Evolutionary conservation across 1,284 basidiomycete species (phyloP).

Genomic region (Tilletiopsis washingtonensis): DNA sequence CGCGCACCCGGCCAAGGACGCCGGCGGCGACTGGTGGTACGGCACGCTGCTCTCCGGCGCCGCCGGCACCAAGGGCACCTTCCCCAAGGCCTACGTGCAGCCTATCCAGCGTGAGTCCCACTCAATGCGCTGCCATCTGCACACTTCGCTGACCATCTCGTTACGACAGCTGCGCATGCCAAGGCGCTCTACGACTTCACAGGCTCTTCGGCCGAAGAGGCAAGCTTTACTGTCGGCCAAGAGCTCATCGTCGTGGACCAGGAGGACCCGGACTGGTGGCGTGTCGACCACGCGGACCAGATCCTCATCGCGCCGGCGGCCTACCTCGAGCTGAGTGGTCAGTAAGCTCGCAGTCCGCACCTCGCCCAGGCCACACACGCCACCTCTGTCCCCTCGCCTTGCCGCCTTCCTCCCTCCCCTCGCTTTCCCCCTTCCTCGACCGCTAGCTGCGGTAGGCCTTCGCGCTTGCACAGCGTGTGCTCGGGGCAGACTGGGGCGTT

Average conservation of each 20-base stretch:
- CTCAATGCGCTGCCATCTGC: neutral
- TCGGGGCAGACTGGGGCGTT: too few species aligned
- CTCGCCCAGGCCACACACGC: conserved; percentile 9
- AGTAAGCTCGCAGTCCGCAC: conserved; percentile 15
- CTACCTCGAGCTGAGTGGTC: conserved; percentile 35
- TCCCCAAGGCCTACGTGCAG: conserved; percentile 71
- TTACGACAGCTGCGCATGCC: conserved; percentile 19
- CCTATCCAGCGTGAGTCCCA: conserved; percentile 20
- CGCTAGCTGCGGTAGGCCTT: too few species aligned
- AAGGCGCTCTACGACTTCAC: conserved; percentile 43
- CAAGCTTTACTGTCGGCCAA: conserved; percentile 33
- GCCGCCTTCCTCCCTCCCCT: neutral
- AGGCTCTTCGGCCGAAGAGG: conserved; percentile 37
- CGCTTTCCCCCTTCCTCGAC: conserved; percentile 7
- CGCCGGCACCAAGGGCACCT: conserved; percentile 66
- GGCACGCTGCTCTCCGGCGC: conserved; percentile 61
- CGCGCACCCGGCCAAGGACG: conserved; percentile 78
- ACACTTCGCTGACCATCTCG: neutral
- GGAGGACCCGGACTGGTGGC: conserved; percentile 44
- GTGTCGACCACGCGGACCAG: conserved; percentile 26
- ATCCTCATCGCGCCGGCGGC: conserved; percentile 42
- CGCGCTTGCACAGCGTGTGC: too few species aligned
- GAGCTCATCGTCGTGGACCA: conserved; percentile 38
- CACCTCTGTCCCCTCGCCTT: neutral
- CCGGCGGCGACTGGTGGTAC: conserved; percentile 70